These are phyloP conservation scores for Arabidopsis suecica DNA, from an alignment of 345 rosid genomes.

Conservation along the genomic window DNA sequence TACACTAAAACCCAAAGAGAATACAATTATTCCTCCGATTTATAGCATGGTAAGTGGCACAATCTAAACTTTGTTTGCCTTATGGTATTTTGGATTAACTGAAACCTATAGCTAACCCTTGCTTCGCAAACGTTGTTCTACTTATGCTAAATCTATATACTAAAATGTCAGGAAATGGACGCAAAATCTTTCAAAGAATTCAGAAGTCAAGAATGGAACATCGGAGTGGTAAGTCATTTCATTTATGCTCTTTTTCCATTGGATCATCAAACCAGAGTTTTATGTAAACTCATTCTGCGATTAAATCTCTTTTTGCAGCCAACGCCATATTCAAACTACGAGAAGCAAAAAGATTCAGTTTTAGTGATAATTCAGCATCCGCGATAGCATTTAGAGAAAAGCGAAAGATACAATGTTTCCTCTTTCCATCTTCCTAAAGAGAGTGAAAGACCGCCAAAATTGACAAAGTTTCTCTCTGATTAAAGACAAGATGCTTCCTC, in stretches of 20 bases:
- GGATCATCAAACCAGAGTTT: conserved; percentile 23
- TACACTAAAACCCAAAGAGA: conserved; percentile 59
- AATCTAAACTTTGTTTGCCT: background rate
- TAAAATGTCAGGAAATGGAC: conserved; percentile 77
- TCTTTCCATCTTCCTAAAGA: conserved; percentile 15
- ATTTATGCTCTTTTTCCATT: background rate
- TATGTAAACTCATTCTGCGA: background rate
- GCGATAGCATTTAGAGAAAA: conserved; percentile 24
- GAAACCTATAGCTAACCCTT: background rate
- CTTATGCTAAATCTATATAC: background rate
- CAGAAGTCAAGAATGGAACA: conserved; percentile 77
- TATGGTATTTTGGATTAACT: background rate
- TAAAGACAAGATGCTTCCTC: conserved; percentile 21
- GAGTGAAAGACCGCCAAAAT: background rate
- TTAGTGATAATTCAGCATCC: conserved; percentile 87
- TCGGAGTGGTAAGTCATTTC: conserved; percentile 73
- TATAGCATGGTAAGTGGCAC: conserved; percentile 69
- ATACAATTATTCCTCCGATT: conserved; percentile 66
- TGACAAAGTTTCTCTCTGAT: background rate
- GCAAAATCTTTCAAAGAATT: conserved; percentile 74
- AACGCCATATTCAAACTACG: conserved; percentile 47
- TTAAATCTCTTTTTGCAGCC: conserved; percentile 55
- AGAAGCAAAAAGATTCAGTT: conserved; percentile 55
- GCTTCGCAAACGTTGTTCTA: background rate
- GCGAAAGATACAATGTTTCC: background rate